Conservation (phyloP, 371 early-diverging fungal species). For the Mortierella sp. region DNA sequence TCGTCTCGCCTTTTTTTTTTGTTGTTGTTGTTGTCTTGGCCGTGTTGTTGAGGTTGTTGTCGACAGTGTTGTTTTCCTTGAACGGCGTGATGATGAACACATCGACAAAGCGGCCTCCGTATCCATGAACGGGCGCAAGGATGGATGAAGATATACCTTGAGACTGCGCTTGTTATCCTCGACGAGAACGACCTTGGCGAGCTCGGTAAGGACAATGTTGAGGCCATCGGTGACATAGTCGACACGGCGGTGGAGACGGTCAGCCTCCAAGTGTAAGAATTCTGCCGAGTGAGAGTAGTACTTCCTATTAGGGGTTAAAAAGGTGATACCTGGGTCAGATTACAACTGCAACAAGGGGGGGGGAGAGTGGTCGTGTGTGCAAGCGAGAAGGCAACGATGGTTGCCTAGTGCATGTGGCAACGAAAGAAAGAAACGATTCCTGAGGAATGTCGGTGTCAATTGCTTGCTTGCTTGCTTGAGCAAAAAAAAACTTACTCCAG, state of each 20-base stretch:
- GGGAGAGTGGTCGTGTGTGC: not conserved
- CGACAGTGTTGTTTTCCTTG: not conserved
- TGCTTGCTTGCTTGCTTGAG: too few species aligned
- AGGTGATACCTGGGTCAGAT: not conserved
- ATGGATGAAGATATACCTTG: slow-evolving; percentile 16
- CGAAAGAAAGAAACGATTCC: not conserved
- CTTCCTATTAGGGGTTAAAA: slow-evolving; percentile 12
- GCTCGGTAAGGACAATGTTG: slow-evolving; percentile 62
- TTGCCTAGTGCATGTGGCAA: not conserved
- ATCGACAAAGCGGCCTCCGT: not conserved
- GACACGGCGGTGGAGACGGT: slow-evolving; percentile 56
- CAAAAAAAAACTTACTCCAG: slow-evolving; percentile 42
- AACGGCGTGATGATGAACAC: not conserved
- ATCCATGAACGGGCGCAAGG: not conserved
- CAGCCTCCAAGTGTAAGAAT: slow-evolving; percentile 48
- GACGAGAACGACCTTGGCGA: slow-evolving; percentile 65
- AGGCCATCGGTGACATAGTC: slow-evolving; percentile 60
- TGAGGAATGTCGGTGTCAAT: not conserved
- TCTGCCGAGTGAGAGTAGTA: slow-evolving; percentile 46
- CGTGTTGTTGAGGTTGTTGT: not conserved
- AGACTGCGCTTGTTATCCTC: slow-evolving; percentile 67
- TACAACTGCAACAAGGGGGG: not conserved
- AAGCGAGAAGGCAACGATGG: not conserved
- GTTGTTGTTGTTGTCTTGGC: not conserved
- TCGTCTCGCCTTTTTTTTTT: slow-evolving; percentile 5